Base-by-base conservation (phyloP, 2,329 filamentous ascomycete species). In the Hawksworthiomyces lignivorus region DNA sequence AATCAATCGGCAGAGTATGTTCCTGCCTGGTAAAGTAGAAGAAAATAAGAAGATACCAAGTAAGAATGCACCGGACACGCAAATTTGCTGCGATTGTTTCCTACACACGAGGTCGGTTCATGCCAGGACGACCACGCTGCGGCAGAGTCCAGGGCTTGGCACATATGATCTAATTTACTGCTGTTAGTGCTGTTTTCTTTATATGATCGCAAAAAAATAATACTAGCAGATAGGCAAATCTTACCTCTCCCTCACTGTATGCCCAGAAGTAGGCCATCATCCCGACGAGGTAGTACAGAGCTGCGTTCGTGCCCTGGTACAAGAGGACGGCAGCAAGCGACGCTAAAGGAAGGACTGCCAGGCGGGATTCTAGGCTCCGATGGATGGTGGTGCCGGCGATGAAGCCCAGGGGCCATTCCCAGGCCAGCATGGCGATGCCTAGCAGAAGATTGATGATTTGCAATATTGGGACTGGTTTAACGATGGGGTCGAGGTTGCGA, bases 251-350 rank as follows among this genome's bases (percentile, higher is more conserved):
- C 64, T 98, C 90, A 56, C 84, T 92, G 56, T 94, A 97, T 1
- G 87, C 92, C 89, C 89, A 96, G 56, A 97, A 95, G 63, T 97
- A 98, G 12, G 92, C 82, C 7, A 69, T 72, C 67, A 94, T 81
- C 17, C 83, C 90, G 48, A 96, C 76, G 20, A 94, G 60, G 60
- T 97, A 96, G 67, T 97, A 98, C 39, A 97, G 67, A 5, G 87
- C 92, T 3, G 90, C 74, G 59, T 98, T 94, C 21, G 89, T 95
- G 45, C 80, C 85, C 62, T 97, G 92, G 61, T 98, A 98, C 49
- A 95, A 69, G 49, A 98, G 70, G 21, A 82, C 71, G 6, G 86
- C 80, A 17, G 81, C 70, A 31, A 97, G 69, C 8, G 84, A 79
- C 33, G 80, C 80, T 47, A 97, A 66, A 4, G 92, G 92, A 43